phyloP scores from a whole-genome alignment of 371 early-diverging fungal species.

The Thermomucor indicae-seudaticae region DNA sequence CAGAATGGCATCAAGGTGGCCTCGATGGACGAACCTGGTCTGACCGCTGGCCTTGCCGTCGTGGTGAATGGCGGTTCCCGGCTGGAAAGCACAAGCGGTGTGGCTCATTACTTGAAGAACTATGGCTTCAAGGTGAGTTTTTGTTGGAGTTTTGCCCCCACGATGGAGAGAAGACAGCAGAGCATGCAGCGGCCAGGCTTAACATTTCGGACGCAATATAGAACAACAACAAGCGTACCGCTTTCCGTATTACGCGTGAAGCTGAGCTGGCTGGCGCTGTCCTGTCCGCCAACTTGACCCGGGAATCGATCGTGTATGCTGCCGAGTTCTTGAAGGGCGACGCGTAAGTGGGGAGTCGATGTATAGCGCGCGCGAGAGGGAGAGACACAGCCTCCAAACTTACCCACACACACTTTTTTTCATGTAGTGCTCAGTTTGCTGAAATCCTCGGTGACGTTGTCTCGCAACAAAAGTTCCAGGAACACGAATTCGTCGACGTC shows the following conservation, averaged over 20 bases:
- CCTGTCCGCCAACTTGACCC: conserved; percentile 73
- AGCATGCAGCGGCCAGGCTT: neutral
- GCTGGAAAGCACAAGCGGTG: conserved; percentile 78
- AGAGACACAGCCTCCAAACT: neutral
- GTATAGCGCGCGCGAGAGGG: neutral
- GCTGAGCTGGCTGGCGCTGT: conserved; percentile 91
- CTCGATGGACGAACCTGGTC: conserved; percentile 58
- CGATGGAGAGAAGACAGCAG: too few species aligned
- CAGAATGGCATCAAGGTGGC: conserved; percentile 61
- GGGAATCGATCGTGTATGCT: conserved; percentile 81
- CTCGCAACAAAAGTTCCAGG: conserved; percentile 74
- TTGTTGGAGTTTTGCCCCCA: too few species aligned
- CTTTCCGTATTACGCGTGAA: conserved; percentile 87
- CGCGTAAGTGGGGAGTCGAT: too few species aligned
- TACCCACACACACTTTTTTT: too few species aligned
- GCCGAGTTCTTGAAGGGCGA: conserved; percentile 91
- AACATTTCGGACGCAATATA: conserved; percentile 14
- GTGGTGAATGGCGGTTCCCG: conserved; percentile 90
- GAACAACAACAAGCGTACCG: conserved; percentile 81
- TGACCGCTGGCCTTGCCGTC: conserved; percentile 79
- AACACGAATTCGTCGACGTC: conserved; percentile 84
- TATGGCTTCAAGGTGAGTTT: conserved; percentile 87
- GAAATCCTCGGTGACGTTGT: conserved; percentile 79
- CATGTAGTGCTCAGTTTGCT: conserved; percentile 79
- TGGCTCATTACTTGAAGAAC: conserved; percentile 88